Percentiles rank a stretch among this genome's conserved stretches.
Conservation (phyloP, 306 rosid species). For the Arachis hypogaea region DNA sequence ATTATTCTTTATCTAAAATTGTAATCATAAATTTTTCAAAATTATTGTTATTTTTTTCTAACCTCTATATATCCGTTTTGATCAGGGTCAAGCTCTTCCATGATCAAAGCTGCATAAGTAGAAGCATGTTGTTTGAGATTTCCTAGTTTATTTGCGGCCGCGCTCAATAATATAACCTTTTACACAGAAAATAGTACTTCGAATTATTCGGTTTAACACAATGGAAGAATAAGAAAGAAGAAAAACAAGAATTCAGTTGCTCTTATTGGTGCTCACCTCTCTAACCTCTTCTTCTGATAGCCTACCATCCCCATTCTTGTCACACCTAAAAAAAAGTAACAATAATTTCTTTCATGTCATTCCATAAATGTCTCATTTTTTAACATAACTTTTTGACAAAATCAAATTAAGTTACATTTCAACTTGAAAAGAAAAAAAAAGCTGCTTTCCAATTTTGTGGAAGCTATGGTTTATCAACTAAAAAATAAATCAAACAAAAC, state of each 20-base stretch:
- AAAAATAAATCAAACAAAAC: too few relatives aligned
- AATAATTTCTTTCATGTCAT: constrained; percentile 30
- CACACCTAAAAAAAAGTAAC: constrained; percentile 68
- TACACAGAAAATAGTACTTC: constrained; percentile 29
- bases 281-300: constrained; percentile 86
- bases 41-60: neutral
- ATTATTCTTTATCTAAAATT: neutral
- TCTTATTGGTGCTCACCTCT: constrained; percentile 63
- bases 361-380: neutral
- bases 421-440: too few relatives aligned
- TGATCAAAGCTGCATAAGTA: constrained; percentile 77
- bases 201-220: constrained; percentile 39
- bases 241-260: neutral
- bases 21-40: neutral
- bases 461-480: too few relatives aligned
- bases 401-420: too few relatives aligned
- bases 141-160: constrained; percentile 80
- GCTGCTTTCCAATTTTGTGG: too few relatives aligned
- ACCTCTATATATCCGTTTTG: constrained; percentile 91
- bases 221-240: neutral
- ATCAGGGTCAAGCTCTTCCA: constrained; percentile 97
- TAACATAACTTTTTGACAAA: too few relatives aligned
- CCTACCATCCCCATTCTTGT: constrained; percentile 96
- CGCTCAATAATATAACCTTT: constrained; percentile 94
- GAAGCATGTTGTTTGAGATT: constrained; percentile 75